Percentiles rank a stretch among this genome's conserved stretches.
These are phyloP conservation scores for Pseudozyma flocculosa DNA, from an alignment of 1,284 basidiomycete species.

Conservation along the genomic window DNA sequence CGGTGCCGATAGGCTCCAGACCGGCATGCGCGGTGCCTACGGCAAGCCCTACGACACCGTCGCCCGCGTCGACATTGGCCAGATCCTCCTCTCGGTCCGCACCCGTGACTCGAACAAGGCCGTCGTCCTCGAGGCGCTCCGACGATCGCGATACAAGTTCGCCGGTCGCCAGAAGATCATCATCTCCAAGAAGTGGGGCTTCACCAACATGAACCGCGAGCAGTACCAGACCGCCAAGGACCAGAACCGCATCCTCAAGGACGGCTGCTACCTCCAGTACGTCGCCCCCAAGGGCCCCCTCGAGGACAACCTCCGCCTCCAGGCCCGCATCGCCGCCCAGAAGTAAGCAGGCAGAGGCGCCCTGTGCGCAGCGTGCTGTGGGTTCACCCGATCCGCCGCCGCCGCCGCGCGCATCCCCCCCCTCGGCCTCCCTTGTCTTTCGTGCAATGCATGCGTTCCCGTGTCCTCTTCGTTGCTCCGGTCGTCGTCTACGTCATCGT, in stretches of 20 bases:
- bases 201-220: conserved; percentile 89
- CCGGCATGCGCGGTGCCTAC: conserved; percentile 99
- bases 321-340: conserved; percentile 53
- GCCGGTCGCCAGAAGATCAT: conserved; percentile 99
- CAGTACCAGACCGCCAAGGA: conserved; percentile 86
- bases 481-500: no score
- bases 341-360: conserved; percentile 52
- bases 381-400: no score
- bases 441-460: no score
- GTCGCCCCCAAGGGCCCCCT: conserved; percentile 55
- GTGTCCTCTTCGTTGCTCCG: no score
- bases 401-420: no score
- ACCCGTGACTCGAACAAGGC: conserved; percentile 84
- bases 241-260: conserved; percentile 62
- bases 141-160: conserved; percentile 91
- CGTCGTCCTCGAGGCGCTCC: conserved; percentile 90
- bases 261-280: conserved; percentile 57
- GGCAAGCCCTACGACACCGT: conserved; percentile 97
- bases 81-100: conserved; percentile 93
- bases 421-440: no score
- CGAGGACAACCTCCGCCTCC: conserved; percentile 54
- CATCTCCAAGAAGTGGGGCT: conserved; percentile 70
- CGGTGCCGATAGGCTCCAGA: conserved; percentile 92
- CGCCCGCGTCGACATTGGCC: conserved; percentile 93
- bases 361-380: no score